A percentile compares a stretch with the other conserved stretches of the same genome.
Conservation (phyloP, 2,329 filamentous ascomycete species). For the Lanzia echinophila region DNA sequence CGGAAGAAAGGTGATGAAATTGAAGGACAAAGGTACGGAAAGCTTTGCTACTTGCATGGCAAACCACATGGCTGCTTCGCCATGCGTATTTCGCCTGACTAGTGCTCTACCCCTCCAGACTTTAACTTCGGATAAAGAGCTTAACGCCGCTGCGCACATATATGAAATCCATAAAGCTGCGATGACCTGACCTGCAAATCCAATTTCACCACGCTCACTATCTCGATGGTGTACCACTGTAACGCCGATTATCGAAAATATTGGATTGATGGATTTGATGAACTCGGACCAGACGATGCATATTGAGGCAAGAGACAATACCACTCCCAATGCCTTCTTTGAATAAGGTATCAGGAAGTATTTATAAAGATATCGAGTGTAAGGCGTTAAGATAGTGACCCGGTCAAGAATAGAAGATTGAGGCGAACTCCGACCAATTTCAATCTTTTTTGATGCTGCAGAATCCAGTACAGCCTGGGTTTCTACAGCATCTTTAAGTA, state of each 20-base stretch:
- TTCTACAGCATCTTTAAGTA: slow-evolving; percentile 67
- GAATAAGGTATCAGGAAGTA: slow-evolving; percentile 65
- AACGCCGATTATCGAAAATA: slow-evolving; percentile 63
- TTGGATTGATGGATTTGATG: slow-evolving; percentile 72
- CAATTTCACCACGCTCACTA: slow-evolving; percentile 66
- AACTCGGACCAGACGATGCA: slow-evolving; percentile 92
- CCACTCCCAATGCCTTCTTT: slow-evolving; percentile 55
- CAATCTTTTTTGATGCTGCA: slow-evolving; percentile 69
- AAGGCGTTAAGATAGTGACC: slow-evolving; percentile 64
- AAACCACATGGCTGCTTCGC: slow-evolving; percentile 94
- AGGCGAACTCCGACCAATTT: slow-evolving; percentile 58
- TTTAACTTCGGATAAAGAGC: slow-evolving; percentile 83
- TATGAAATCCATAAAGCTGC: slow-evolving; percentile 88
- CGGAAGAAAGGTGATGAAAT: slow-evolving; percentile 88
- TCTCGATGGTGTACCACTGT: slow-evolving; percentile 53
- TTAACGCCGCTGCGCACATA: slow-evolving; percentile 87
- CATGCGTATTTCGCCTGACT: slow-evolving; percentile 83
- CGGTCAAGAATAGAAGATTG: slow-evolving; percentile 48
- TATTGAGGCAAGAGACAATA: slow-evolving; percentile 68
- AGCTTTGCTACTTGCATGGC: slow-evolving; percentile 86
- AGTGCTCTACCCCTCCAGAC: slow-evolving; percentile 96
- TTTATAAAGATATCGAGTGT: slow-evolving; percentile 72
- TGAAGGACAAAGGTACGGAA: slow-evolving; percentile 89
- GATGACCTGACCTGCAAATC: slow-evolving; percentile 78
- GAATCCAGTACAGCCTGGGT: slow-evolving; percentile 82